Evolutionary conservation across 2,329 filamentous ascomycete species (phyloP), one percentile per base, ranked within the genome.

Genomic region (Mariannaea sp.): DNA sequence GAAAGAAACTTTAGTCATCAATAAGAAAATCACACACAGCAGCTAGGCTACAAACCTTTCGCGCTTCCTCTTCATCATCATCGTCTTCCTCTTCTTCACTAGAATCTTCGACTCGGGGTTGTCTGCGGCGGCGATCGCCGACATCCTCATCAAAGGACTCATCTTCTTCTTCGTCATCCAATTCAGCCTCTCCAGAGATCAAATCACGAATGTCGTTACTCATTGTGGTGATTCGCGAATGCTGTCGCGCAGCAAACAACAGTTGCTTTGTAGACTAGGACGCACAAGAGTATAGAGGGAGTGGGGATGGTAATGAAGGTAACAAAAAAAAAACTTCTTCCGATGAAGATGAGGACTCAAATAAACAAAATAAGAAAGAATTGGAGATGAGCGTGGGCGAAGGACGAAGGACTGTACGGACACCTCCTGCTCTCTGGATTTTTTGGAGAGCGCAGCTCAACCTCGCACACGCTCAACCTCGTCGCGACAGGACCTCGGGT

Each of bases 71-170:
- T 68, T 92, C 89, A 62, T 96, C 92, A 53, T 96, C 92, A 55
- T 96, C 91, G 49, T 95, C 90, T 27, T 96, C 90, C 58, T 95
- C 92, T 68, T 96, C 92, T 64, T 96, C 92, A 65, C 90, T 95
- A 0, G 90, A 96, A 73, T 96, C 92, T 66, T 93, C 87, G 49
- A 90, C 74, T 5, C 54, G 65, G 38, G 55, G 54, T 22, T 61
- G 71, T 68, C 77, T 77, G 46, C 72, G 62, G 39, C 75, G 77
- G 40, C 76, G 72, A 64, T 88, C 82, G 46, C 85, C 88, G 20
- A 81, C 86, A 57, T 90, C 89, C 61, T 92, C 90, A 65, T 91
- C 88, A 57, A 88, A 88, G 8, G 88, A 90, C 66, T 89, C 90
- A 57, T 95, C 91, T 47, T 93, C 89, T 61, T 93, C 90, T 52